Evolutionary conservation across 2,329 filamentous ascomycete genomes (phyloP).

Genomic region (Falciphora oryzae): DNA sequence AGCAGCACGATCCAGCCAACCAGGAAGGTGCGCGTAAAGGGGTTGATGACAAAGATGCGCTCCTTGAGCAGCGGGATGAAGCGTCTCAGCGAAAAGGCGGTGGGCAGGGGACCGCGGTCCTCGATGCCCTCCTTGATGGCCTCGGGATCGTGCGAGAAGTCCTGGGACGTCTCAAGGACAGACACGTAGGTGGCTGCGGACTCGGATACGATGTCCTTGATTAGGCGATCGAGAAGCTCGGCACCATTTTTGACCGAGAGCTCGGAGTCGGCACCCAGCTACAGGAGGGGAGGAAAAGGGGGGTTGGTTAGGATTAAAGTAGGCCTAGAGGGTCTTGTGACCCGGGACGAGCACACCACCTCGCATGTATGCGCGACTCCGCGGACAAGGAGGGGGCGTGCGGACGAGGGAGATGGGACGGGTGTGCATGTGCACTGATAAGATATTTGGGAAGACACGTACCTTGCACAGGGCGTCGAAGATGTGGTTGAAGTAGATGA

Average conservation of each 20-base stretch:
- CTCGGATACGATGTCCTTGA: slow-evolving; percentile 95
- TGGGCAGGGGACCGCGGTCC: slow-evolving; percentile 53
- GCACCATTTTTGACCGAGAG: slow-evolving; percentile 97
- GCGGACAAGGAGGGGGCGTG: background rate
- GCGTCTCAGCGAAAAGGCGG: slow-evolving; percentile 81
- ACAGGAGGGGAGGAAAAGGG: background rate
- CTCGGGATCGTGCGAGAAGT: slow-evolving; percentile 36
- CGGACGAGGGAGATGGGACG: background rate
- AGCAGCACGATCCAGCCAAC: slow-evolving; percentile 94
- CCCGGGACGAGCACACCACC: background rate
- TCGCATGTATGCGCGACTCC: background rate
- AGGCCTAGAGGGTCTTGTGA: background rate
- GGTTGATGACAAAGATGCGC: slow-evolving; percentile 88
- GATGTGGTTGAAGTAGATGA: slow-evolving; percentile 97
- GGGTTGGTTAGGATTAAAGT: slow-evolving; percentile 11
- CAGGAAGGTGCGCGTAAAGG: slow-evolving; percentile 89
- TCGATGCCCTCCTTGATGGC: slow-evolving; percentile 37
- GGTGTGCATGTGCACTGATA: background rate
- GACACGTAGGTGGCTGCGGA: slow-evolving; percentile 94
- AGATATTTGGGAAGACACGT: slow-evolving; percentile 19
- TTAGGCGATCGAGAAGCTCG: slow-evolving; percentile 85
- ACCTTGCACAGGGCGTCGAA: slow-evolving; percentile 98
- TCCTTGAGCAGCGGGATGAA: slow-evolving; percentile 95
- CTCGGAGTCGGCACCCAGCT: slow-evolving; percentile 94
- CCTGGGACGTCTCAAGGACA: slow-evolving; percentile 56